Percentiles rank a stretch among this genome's conserved stretches.
These are phyloP conservation scores for Cladophialophora chaetospira DNA, from an alignment of 2,329 filamentous ascomycete species.

Conservation along the genomic window DNA sequence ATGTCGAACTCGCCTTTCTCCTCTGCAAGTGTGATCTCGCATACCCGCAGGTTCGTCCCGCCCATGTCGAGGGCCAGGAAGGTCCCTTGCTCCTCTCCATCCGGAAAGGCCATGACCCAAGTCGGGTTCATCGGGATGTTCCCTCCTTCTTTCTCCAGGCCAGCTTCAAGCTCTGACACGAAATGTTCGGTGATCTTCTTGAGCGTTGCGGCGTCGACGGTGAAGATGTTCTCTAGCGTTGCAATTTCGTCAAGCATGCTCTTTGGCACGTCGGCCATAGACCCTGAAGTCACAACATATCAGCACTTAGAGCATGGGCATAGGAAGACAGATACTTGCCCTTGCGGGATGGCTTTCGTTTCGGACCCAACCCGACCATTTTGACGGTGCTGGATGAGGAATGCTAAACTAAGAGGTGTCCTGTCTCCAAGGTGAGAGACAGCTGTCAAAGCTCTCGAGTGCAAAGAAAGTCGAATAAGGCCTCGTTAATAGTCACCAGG, in stretches of 20 bases:
- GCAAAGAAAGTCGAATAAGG: not conserved
- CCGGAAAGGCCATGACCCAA: constrained; percentile 89
- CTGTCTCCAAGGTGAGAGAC: not conserved
- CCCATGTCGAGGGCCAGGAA: constrained; percentile 94
- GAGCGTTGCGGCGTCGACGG: constrained; percentile 73
- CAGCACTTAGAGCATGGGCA: not conserved
- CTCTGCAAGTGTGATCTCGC: constrained; percentile 85
- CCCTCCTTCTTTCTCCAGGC: constrained; percentile 81
- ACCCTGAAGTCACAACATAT: constrained; percentile 59
- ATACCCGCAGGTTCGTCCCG: constrained; percentile 92
- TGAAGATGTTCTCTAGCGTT: constrained; percentile 80
- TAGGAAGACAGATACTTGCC: constrained; percentile 57
- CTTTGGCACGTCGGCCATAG: constrained; percentile 87
- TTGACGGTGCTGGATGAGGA: constrained; percentile 2
- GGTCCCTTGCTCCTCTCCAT: constrained; percentile 82
- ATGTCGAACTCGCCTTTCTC: constrained; percentile 90
- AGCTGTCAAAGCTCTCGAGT: not conserved
- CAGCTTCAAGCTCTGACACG: constrained; percentile 81
- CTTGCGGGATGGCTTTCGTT: constrained; percentile 69
- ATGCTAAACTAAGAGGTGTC: not conserved
- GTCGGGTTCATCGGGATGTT: constrained; percentile 99
- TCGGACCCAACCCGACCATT: constrained; percentile 67
- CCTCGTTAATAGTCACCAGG: not conserved
- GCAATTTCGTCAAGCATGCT: constrained; percentile 80
- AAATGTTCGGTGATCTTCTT: constrained; percentile 93